These are phyloP conservation scores for Coprinopsis strossmayeri DNA, from an alignment of 768 basidiomycete genomes.

Conservation along the genomic window DNA sequence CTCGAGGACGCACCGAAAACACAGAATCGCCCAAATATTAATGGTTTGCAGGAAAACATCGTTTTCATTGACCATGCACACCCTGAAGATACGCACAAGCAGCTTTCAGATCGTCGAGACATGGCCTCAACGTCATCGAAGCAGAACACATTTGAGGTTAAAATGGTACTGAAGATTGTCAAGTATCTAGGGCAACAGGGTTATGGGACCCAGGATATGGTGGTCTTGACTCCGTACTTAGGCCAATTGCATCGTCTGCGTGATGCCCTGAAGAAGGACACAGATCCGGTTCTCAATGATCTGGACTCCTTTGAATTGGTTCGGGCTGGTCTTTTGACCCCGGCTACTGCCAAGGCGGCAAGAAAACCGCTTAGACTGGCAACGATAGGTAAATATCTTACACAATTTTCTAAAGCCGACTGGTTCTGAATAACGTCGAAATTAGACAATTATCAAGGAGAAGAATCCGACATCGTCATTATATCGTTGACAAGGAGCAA, in stretches of 20 bases:
- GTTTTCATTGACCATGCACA: slow-evolving; percentile 54
- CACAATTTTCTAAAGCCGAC: neutral
- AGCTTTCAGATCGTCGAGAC: slow-evolving; percentile 40
- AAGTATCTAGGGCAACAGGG: slow-evolving; percentile 64
- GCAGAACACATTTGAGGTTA: slow-evolving; percentile 51
- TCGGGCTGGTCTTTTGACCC: slow-evolving; percentile 45
- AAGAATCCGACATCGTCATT: slow-evolving; percentile 66
- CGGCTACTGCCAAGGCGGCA: slow-evolving; percentile 27
- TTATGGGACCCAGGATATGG: slow-evolving; percentile 52
- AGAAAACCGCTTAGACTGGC: slow-evolving; percentile 50
- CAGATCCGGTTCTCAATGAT: slow-evolving; percentile 59
- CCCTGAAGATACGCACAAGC: slow-evolving; percentile 42
- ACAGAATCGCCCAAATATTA: slow-evolving; percentile 39
- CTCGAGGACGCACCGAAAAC: slow-evolving; percentile 51
- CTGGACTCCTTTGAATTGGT: slow-evolving; percentile 54
- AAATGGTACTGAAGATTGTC: slow-evolving; percentile 62
- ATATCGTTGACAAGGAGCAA: slow-evolving; percentile 60
- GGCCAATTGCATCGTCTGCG: slow-evolving; percentile 54
- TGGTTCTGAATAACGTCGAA: neutral
- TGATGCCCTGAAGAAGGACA: slow-evolving; percentile 35
- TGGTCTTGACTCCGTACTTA: slow-evolving; percentile 64
- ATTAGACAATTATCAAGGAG: slow-evolving; percentile 72
- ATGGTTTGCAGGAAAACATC: slow-evolving; percentile 50
- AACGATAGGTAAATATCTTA: slow-evolving; percentile 49
- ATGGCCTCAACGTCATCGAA: slow-evolving; percentile 47